Percentiles rank a stretch among this genome's conserved stretches.
phyloP scores from a whole-genome alignment of 352 stramenopile genomes.

The Thalassiosira livingstoniorum region DNA sequence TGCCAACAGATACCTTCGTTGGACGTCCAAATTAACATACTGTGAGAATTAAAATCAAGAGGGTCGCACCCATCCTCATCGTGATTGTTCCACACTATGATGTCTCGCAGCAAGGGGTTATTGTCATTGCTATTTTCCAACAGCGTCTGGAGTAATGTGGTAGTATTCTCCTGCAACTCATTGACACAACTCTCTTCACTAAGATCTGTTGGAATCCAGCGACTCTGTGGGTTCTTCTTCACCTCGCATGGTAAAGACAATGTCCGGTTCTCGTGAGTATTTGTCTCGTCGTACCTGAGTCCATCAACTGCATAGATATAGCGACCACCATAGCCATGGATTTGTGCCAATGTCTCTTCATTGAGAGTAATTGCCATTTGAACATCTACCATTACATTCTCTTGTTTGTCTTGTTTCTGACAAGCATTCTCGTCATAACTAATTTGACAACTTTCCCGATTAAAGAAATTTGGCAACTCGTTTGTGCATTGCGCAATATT shows the following conservation, averaged over 20 bases:
- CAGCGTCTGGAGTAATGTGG: conserved; percentile 25
- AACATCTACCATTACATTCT: conserved; percentile 9
- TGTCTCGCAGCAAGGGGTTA: conserved; percentile 57
- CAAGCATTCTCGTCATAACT: too few relatives aligned
- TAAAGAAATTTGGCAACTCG: conserved; percentile 65
- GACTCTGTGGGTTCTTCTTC: conserved; percentile 38
- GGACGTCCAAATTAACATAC: conserved; percentile 64
- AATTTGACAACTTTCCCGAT: too few relatives aligned
- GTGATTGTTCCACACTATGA: conserved; percentile 62
- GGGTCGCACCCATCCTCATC: conserved; percentile 58
- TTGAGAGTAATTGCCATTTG: conserved; percentile 33
- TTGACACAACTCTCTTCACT: conserved; percentile 43
- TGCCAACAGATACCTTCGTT: conserved; percentile 65
- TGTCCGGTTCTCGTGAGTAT: conserved; percentile 38
- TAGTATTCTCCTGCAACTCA: conserved; percentile 32
- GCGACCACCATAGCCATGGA: conserved; percentile 27
- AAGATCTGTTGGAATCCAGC: conserved; percentile 60
- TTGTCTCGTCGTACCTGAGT: conserved; percentile 47
- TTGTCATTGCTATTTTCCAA: conserved; percentile 62
- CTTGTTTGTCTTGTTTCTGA: too few relatives aligned
- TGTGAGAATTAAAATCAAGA: conserved; percentile 45
- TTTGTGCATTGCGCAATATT: conserved; percentile 64
- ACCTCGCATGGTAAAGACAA: conserved; percentile 51
- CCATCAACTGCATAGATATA: conserved; percentile 55
- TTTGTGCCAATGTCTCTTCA: conserved; percentile 20